These are phyloP conservation scores for Pichiaceae sp. DNA, from an alignment of 1,139 yeast genomes.

Conservation along the genomic window DNA sequence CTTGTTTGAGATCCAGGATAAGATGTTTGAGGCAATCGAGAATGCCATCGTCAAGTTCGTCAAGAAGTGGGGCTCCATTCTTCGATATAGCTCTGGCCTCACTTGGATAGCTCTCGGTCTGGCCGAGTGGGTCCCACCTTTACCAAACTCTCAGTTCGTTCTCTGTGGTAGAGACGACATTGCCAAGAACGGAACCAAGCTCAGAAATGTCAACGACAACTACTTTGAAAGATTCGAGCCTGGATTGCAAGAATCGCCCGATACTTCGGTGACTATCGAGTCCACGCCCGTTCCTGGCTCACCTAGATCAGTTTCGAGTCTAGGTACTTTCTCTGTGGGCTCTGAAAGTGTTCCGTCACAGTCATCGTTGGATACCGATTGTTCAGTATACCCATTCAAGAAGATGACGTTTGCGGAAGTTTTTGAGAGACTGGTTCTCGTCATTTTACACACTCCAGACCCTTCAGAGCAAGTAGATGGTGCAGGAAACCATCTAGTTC, in stretches of 20 bases:
- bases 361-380: neutral
- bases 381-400: constrained; percentile 13
- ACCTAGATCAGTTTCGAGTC: constrained; percentile 7
- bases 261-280: constrained; percentile 8
- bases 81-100: constrained; percentile 74
- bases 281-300: constrained; percentile 7
- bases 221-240: constrained; percentile 29
- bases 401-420: constrained; percentile 54
- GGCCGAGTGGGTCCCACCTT: constrained; percentile 85
- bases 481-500: neutral
- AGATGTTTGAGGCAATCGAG: constrained; percentile 51
- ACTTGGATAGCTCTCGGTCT: constrained; percentile 84
- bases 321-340: constrained; percentile 7
- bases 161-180: constrained; percentile 29
- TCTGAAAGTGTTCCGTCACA: constrained; percentile 1
- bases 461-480: constrained; percentile 12
- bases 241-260: neutral
- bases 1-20: constrained; percentile 34
- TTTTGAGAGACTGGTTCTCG: constrained; percentile 69
- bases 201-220: constrained; percentile 35
- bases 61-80: constrained; percentile 68
- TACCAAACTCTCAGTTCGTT: constrained; percentile 27
- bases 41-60: constrained; percentile 57
- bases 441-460: constrained; percentile 67
- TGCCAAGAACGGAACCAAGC: constrained; percentile 25